phyloP scores from a whole-genome alignment of 2,329 filamentous ascomycete species.

The Fusarium xylarioides region DNA sequence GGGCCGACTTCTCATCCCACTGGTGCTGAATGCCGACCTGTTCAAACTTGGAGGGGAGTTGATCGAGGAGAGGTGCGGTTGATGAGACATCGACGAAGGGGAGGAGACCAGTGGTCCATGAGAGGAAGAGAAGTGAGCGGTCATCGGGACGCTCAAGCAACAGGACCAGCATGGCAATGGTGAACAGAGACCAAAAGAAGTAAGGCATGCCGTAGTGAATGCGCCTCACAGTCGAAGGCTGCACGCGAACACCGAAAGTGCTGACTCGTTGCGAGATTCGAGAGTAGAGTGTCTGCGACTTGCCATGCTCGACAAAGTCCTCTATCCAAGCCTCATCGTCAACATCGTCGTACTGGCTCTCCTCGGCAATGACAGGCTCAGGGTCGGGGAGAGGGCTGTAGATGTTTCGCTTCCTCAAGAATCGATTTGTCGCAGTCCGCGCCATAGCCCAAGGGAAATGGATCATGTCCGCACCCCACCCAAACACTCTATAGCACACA shows the following conservation, averaged over 20 bases:
- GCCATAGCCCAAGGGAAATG: conserved; percentile 40
- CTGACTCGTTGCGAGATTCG: neutral
- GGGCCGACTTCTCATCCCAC: conserved; percentile 43
- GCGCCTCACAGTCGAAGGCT: conserved; percentile 6
- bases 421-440: neutral
- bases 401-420: conserved; percentile 17
- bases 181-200: conserved; percentile 34
- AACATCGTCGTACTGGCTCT: conserved; percentile 1
- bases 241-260: neutral
- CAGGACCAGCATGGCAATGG: conserved; percentile 36
- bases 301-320: conserved; percentile 5
- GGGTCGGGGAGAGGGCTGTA: conserved; percentile 15
- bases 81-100: conserved; percentile 48
- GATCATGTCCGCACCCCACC: conserved; percentile 42
- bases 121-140: conserved; percentile 47
- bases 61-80: conserved; percentile 43
- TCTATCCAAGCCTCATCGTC: conserved; percentile 5
- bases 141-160: conserved; percentile 43
- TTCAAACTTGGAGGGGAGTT: conserved; percentile 37
- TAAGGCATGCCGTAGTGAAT: conserved; percentile 27
- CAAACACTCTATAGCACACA: conserved; percentile 38
- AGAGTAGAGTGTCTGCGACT: conserved; percentile 1
- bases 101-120: conserved; percentile 47
- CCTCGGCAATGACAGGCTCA: conserved; percentile 5
- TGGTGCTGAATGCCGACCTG: conserved; percentile 40